phyloP scores from a whole-genome alignment of 2,329 filamentous ascomycete genomes.

The Capronia coronata region DNA sequence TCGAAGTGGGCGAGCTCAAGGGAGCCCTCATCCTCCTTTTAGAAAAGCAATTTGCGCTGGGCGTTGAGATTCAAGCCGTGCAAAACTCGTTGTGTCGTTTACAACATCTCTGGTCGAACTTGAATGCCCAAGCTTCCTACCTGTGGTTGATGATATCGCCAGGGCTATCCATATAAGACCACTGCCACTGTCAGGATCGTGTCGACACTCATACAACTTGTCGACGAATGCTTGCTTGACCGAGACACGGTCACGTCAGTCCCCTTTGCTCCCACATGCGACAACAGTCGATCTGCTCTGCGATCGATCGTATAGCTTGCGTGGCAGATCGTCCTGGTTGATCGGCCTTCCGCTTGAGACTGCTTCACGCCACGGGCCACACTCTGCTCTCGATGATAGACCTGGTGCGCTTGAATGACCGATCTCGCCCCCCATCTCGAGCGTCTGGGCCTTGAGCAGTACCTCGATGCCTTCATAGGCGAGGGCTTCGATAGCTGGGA shows the following conservation, averaged over 20 bases:
- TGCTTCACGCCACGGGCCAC: background rate
- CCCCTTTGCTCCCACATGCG: conserved; percentile 17
- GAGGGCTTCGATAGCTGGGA: conserved; percentile 84
- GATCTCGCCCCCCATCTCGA: conserved; percentile 60
- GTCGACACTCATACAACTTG: conserved; percentile 1
- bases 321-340: conserved; percentile 18
- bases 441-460: conserved; percentile 72
- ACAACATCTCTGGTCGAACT: background rate
- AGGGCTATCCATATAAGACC: background rate
- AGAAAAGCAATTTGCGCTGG: background rate
- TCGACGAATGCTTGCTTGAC: conserved; percentile 7
- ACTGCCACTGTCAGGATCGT: conserved; percentile 3
- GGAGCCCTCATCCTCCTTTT: background rate
- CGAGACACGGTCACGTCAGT: conserved; percentile 3
- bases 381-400: conserved; percentile 17
- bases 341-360: background rate
- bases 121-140: background rate
- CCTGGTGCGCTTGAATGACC: conserved; percentile 46
- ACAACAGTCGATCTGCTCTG: conserved; percentile 7
- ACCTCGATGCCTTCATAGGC: conserved; percentile 64
- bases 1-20: conserved; percentile 1
- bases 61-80: background rate
- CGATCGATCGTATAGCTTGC: conserved; percentile 13
- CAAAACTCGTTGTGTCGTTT: background rate
- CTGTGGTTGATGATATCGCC: conserved; percentile 9